Evolutionary conservation across 192 early-diverging fungal genomes (phyloP).

Genomic region (Tieghemiomyces parasiticus): DNA sequence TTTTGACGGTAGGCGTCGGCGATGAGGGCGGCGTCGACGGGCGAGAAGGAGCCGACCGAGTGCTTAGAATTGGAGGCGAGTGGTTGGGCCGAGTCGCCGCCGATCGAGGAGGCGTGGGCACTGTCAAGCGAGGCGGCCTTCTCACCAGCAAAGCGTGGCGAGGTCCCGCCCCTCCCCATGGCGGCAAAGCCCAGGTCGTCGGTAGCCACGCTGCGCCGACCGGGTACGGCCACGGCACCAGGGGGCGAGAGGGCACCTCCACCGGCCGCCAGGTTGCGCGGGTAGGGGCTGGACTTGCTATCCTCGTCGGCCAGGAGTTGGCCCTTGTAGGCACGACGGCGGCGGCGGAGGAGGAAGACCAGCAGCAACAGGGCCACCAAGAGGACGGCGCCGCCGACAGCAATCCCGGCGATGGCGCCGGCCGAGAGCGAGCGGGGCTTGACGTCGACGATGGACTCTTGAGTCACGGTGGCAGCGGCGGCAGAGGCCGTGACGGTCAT

Average conservation of each 20-base stretch:
- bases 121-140: constrained; percentile 22
- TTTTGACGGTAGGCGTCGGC: constrained; percentile 30
- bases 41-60: constrained; percentile 15
- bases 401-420: constrained; percentile 24
- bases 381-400: constrained; percentile 17
- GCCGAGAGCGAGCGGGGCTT: constrained; percentile 14
- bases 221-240: constrained; percentile 4
- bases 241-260: constrained; percentile 3
- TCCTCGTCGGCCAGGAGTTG: constrained; percentile 13
- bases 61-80: constrained; percentile 13
- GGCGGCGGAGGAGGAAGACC: constrained; percentile 18
- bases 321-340: constrained; percentile 18
- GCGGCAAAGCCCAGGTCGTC: constrained; percentile 16
- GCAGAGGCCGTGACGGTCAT: background rate
- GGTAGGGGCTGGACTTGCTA: constrained; percentile 12
- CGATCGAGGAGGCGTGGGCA: constrained; percentile 11
- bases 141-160: constrained; percentile 25
- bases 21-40: constrained; percentile 25
- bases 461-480: background rate
- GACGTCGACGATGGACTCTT: no score
- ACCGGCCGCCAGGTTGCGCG: constrained; percentile 5
- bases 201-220: constrained; percentile 14
- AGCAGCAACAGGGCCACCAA: constrained; percentile 20
- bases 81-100: constrained; percentile 2
- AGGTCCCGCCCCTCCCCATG: constrained; percentile 12